Evolutionary conservation across 1,284 basidiomycete genomes (phyloP).

Genomic region (Ganoderma multipileum): DNA sequence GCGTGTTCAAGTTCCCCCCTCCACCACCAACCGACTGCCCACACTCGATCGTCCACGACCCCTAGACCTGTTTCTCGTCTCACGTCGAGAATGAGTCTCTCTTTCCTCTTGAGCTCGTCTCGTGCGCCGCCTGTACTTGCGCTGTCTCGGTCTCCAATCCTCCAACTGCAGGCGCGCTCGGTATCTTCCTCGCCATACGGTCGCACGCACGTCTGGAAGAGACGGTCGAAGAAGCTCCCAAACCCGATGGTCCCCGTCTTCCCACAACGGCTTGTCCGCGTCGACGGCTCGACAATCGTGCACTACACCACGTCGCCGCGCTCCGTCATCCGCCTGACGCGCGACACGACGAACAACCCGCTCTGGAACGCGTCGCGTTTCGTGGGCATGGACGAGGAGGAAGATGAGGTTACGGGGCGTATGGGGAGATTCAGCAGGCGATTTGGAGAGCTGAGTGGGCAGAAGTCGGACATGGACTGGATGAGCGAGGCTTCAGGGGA

Average conservation of each 20-base stretch:
- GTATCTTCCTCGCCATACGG: conserved; percentile 78
- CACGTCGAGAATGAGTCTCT: neutral
- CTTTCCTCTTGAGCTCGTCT: neutral
- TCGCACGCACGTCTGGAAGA: conserved; percentile 78
- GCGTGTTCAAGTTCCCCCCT: neutral
- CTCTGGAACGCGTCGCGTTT: conserved; percentile 69
- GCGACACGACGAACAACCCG: conserved; percentile 87
- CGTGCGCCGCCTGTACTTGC: neutral
- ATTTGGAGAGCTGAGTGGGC: conserved; percentile 68
- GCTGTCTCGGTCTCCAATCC: neutral
- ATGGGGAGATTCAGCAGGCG: conserved; percentile 81
- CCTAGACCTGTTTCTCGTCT: neutral
- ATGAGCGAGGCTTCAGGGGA: conserved; percentile 30
- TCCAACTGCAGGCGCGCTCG: conserved; percentile 42
- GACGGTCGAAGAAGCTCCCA: conserved; percentile 69
- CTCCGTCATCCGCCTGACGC: conserved; percentile 74
- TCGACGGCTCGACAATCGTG: conserved; percentile 87
- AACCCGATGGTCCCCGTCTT: conserved; percentile 85
- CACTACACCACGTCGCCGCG: conserved; percentile 88
- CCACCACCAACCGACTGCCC: neutral
- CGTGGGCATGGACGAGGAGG: conserved; percentile 64
- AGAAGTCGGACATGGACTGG: conserved; percentile 50
- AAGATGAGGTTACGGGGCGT: conserved; percentile 72
- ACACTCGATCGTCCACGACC: neutral
- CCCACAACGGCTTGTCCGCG: conserved; percentile 81